A percentile compares a stretch with the other conserved stretches of the same genome.
Conservation (phyloP, 1,284 basidiomycete species). For the Cryptococcus sp. region DNA sequence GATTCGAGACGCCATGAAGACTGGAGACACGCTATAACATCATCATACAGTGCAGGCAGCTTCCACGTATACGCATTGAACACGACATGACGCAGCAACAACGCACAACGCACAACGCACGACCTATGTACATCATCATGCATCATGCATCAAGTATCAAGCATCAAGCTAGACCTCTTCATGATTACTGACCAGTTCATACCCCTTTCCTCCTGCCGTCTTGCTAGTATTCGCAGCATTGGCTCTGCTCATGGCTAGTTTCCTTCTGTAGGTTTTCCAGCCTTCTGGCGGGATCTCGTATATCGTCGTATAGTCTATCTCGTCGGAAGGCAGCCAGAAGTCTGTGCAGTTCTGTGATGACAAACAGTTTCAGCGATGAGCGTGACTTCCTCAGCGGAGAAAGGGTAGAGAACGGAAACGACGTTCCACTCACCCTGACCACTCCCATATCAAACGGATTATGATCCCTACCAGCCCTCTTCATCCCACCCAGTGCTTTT, state of each 20-base stretch:
- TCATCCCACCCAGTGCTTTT: slow-evolving; percentile 78
- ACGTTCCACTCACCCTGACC: slow-evolving; percentile 54
- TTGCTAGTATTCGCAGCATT: slow-evolving; percentile 5
- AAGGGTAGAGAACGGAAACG: background rate
- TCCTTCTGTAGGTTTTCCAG: slow-evolving; percentile 45
- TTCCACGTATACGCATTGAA: background rate
- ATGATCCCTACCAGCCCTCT: slow-evolving; percentile 61
- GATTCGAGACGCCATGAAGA: background rate
- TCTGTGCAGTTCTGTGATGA: slow-evolving; percentile 76
- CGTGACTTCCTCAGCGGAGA: background rate
- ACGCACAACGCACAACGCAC: background rate
- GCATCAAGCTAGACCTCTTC: slow-evolving; percentile 33
- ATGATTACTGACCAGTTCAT: slow-evolving; percentile 31
- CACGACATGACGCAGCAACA: background rate
- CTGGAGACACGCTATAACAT: background rate
- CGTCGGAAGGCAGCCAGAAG: slow-evolving; percentile 87
- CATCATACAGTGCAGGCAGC: background rate
- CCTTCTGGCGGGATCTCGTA: slow-evolving; percentile 82
- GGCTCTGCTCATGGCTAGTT: slow-evolving; percentile 23
- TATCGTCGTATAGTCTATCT: slow-evolving; percentile 83
- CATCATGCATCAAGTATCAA: background rate
- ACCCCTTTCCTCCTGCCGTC: slow-evolving; percentile 27
- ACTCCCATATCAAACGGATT: slow-evolving; percentile 94
- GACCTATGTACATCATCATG: background rate
- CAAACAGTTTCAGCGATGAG: slow-evolving; percentile 3